Percentiles rank a stretch among this genome's conserved stretches.
These are phyloP conservation scores for Leptographium lundbergii DNA, from an alignment of 2,329 filamentous ascomycete genomes.

Conservation along the genomic window DNA sequence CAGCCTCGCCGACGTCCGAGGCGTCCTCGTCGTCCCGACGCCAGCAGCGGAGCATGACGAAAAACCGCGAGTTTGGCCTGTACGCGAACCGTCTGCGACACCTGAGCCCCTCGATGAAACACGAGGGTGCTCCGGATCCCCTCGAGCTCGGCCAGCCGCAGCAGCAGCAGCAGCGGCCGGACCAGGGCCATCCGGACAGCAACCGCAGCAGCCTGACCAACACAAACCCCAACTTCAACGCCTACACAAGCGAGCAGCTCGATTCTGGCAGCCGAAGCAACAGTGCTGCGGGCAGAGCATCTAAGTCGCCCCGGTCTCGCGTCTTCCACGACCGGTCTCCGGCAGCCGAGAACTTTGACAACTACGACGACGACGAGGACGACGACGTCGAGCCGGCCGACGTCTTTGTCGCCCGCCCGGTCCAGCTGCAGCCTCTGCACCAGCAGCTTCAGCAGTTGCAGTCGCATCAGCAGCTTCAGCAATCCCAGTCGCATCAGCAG, in stretches of 20 bases:
- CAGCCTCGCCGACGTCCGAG: conserved; percentile 1
- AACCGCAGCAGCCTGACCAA: too few relatives aligned
- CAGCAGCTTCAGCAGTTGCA: too few relatives aligned
- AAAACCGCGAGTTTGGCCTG: conserved; percentile 14
- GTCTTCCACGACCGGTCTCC: not conserved
- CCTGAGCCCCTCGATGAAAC: conserved; percentile 18
- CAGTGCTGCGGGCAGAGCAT: not conserved
- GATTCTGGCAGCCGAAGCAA: not conserved
- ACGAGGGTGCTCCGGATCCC: conserved; percentile 12
- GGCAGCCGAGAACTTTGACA: not conserved
- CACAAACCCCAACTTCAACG: not conserved
- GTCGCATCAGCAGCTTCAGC: too few relatives aligned
- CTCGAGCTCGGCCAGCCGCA: not conserved
- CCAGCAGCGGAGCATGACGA: conserved; percentile 12
- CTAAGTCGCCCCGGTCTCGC: not conserved
- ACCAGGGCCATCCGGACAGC: not conserved
- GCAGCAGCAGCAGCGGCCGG: not conserved
- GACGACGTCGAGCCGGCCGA: not conserved
- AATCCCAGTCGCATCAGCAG: too few relatives aligned
- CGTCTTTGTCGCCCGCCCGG: not conserved
- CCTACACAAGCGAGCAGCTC: not conserved
- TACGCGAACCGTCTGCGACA: conserved; percentile 16
- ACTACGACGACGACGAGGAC: conserved; percentile 4
- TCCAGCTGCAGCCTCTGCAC: too few relatives aligned
- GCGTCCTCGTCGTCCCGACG: conserved; percentile 2